Evolutionary conservation across 1,284 basidiomycete species (phyloP).

Genomic region (Inonotus obliquus): DNA sequence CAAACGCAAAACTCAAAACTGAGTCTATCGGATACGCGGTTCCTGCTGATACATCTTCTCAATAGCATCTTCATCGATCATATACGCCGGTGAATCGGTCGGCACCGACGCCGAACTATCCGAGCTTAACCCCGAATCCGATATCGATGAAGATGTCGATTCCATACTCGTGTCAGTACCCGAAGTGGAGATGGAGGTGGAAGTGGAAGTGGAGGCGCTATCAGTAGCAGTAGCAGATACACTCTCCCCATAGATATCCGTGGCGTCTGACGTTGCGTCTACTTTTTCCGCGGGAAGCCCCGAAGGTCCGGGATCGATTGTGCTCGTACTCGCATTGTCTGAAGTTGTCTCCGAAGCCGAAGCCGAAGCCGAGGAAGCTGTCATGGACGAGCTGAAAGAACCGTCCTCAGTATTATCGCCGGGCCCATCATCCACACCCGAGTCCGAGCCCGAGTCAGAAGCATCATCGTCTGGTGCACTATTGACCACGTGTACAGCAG

Average conservation of each 20-base stretch:
- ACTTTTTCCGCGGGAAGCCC: background rate
- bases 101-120: background rate
- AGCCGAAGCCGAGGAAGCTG: background rate
- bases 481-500: slow-evolving; percentile 27
- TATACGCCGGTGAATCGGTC: background rate
- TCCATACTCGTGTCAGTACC: slow-evolving; percentile 6
- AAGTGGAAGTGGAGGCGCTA: slow-evolving; percentile 1
- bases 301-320: background rate
- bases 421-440: background rate
- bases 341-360: background rate
- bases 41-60: slow-evolving; percentile 17
- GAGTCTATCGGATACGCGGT: background rate
- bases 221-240: slow-evolving; percentile 11
- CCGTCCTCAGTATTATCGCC: background rate
- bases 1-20: too few species aligned
- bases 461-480: slow-evolving; percentile 8
- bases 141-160: background rate
- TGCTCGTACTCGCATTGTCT: background rate
- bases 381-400: background rate
- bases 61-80: slow-evolving; percentile 12
- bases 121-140: background rate
- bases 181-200: too few species aligned
- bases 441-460: slow-evolving; percentile 5
- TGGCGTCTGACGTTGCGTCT: slow-evolving; percentile 7
- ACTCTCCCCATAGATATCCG: background rate